Base-by-base conservation (phyloP, 805 yeast genomes). In the Dipodascus geniculatus region DNA sequence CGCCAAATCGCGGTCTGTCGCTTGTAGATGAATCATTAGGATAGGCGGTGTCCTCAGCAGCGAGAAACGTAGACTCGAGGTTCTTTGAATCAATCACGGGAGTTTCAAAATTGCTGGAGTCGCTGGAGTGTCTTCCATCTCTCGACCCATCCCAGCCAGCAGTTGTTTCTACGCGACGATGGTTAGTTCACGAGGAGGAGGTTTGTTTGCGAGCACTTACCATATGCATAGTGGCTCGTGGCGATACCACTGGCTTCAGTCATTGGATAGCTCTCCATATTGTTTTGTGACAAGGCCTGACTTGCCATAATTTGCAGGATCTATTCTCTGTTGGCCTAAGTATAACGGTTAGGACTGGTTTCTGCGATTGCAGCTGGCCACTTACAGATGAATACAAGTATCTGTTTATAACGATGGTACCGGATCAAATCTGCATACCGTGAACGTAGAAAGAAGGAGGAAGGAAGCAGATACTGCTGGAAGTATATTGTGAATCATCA, bases 1-100 rank as follows among this genome's bases (percentile, higher is more conserved):
- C 51, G n/a, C 63, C 63, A 48, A 42, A 50, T 17, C 57, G 54
- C 23, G 60, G 56, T 17, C n/a, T 6, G 16, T 22, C 28, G 23
- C n/a, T 4, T 4, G 31, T 16, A 14, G n/a, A 9, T 9, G 24
- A 22, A 23, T 47, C 49, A 16, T 22, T 22, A 8, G 17, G 19
- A 22, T 22, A 47, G 9, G 31, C 28, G 4, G 17, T n/a, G 6
- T 47, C 49, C 11, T 47, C 49, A 3, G 49, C 49, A 8, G 49
- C 49, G 4, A 22, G 49, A 22, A 47, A 22, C 19, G 49, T 6
- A 22, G 49, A 47, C n/a, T 47, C 49, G 9, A 47, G 49, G n/a
- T 47, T 47, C n/a, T 22, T 47, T 6, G 49, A 8, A 23, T 47
- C 49, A 23, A 47, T 47, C 4, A 47, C 24, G n/a, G 49, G 49